Conservation (phyloP, 1,139 yeast genomes). For the Yamadazyma atmosphaerica region DNA sequence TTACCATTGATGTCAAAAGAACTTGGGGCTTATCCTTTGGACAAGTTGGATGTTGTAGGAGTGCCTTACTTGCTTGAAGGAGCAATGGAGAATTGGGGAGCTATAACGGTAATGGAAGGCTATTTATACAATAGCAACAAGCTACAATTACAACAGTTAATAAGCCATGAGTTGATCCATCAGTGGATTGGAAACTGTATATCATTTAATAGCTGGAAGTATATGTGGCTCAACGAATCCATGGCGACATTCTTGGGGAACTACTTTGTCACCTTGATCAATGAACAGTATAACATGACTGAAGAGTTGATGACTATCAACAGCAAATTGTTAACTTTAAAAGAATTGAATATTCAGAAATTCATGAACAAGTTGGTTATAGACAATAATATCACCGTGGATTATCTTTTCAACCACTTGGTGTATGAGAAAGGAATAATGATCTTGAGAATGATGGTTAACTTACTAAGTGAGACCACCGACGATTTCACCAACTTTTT, state of each 20-base stretch:
- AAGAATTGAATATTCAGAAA: slow-evolving; percentile 28
- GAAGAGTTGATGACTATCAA: slow-evolving; percentile 33
- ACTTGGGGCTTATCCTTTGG: slow-evolving; percentile 54
- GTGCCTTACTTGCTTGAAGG: slow-evolving; percentile 72
- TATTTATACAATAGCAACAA: slow-evolving; percentile 14
- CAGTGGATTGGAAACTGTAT: slow-evolving; percentile 76
- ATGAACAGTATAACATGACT: slow-evolving; percentile 21
- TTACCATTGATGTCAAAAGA: slow-evolving; percentile 46
- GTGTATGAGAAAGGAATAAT: slow-evolving; percentile 68
- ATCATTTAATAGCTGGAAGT: slow-evolving; percentile 65
- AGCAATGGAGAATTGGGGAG: slow-evolving; percentile 79
- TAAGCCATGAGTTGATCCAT: slow-evolving; percentile 72
- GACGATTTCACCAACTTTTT: slow-evolving; percentile 24
- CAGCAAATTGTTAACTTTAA: slow-evolving; percentile 41
- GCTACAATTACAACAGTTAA: slow-evolving; percentile 52
- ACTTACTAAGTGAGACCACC: slow-evolving; percentile 26
- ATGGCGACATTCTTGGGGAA: slow-evolving; percentile 72
- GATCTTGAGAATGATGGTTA: slow-evolving; percentile 55
- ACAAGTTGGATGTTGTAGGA: slow-evolving; percentile 63
- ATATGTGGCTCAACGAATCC: slow-evolving; percentile 72
- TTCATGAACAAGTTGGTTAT: slow-evolving; percentile 24
- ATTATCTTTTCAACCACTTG: slow-evolving; percentile 47
- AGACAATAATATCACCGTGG: slow-evolving; percentile 21
- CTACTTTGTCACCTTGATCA: slow-evolving; percentile 34
- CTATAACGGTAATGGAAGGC: slow-evolving; percentile 55